Base-by-base conservation (phyloP, 1,284 basidiomycete genomes). In the Neolentinus lepideus region DNA sequence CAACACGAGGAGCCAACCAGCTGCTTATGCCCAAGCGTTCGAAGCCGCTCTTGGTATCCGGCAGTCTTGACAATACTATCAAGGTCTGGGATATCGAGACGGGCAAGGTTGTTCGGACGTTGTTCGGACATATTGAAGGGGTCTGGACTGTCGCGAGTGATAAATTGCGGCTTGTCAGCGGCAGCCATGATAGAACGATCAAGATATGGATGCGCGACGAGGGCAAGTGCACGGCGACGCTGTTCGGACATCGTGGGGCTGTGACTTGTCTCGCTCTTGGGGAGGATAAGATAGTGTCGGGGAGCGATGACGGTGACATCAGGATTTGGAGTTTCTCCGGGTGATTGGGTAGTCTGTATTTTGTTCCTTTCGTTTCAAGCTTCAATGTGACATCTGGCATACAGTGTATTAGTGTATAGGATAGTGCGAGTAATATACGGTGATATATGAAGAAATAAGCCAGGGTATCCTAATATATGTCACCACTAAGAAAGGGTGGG, bases 61-160 rank as follows among this genome's bases (percentile, higher is more conserved):
- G 94, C 4, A 90, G 89, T 63, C 76, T 98, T 59, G 96, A 99
- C 69, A 98, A 98, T 67, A 98, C 94, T 14, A 88, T 99, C 73
- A 94, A 94, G 70, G 67, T 96, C 16, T 99, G 97, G 97, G 94
- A 98, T 66, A 85, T 98, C 45, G 92, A 96, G 61, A 85, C 85
- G 1, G 93, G 90, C 25, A 84, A 88, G 62, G 83, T 88, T 50
- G 75, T 84, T 52, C 78, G 83, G 62, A 98, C 97, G 31, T 79
- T 97, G 57, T 99, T 99, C 68, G 97, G 96, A 0, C 94, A 97
- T 68, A 92, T 94, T 61, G 94, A 97, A 66, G 97, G 97, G 55
- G 94, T 99, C 8, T 99, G 96, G 96, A 85, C 85, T 12, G 87
- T 99, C 29, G 94, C 92, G 52, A 88, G 90, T 59, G 94, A 99